Evolutionary conservation across 177 flowering plant genomes (phyloP).

Genomic region (Vitis hybrid): DNA sequence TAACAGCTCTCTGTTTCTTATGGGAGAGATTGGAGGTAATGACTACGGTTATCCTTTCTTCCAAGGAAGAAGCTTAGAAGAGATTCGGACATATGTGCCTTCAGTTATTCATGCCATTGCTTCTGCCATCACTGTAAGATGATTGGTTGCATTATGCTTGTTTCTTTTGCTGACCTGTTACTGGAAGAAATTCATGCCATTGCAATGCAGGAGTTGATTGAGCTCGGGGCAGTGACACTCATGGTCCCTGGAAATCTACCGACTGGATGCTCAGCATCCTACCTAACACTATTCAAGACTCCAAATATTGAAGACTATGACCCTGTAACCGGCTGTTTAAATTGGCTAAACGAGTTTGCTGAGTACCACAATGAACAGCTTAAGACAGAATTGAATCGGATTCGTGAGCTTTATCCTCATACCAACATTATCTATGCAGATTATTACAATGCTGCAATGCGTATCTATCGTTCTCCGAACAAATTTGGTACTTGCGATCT

Average conservation of each 20-base stretch:
- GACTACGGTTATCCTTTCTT: constrained; percentile 29
- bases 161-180: no score
- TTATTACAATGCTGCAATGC: constrained; percentile 20
- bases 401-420: constrained; percentile 29
- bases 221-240: constrained; percentile 25
- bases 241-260: constrained; percentile 43
- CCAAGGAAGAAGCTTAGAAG: constrained; percentile 5
- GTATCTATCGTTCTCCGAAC: constrained; percentile 5
- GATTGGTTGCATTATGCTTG: no score
- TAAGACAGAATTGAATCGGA: constrained; percentile 9
- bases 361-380: constrained; percentile 37
- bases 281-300: constrained; percentile 11
- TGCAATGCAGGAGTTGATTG: constrained; percentile 26
- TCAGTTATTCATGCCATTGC: constrained; percentile 20
- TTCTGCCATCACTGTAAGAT: constrained; percentile 24
- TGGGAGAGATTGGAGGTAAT: constrained; percentile 50
- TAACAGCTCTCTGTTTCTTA: constrained; percentile 25
- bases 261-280: constrained; percentile 24
- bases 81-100: constrained; percentile 27
- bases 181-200: no score
- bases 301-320: constrained; percentile 26
- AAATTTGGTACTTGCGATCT: constrained; percentile 11
- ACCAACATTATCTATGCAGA: constrained; percentile 26
- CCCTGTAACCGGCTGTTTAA: constrained; percentile 33
- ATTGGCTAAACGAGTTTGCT: constrained; percentile 28